Percentiles rank a stretch among this genome's conserved stretches.
Evolutionary conservation across 306 rosid species (phyloP).

Genomic region (Acacia crassicarpa): DNA sequence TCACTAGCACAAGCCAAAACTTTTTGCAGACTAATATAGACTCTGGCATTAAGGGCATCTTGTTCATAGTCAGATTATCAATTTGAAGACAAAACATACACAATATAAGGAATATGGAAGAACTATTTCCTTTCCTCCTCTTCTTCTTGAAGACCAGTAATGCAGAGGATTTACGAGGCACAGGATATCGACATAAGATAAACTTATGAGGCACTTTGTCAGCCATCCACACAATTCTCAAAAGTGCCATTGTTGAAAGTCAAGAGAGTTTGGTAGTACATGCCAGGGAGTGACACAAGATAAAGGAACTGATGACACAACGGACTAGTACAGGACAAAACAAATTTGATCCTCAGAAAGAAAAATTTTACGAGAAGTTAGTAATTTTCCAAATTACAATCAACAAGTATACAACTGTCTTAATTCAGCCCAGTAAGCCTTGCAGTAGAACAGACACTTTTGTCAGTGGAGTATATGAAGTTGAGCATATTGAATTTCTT

Average conservation of each 20-base stretch:
- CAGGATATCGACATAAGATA: neutral
- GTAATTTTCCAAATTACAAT: neutral
- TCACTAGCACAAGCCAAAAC: neutral
- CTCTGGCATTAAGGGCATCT: neutral
- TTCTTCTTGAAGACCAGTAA: neutral
- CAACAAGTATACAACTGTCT: no score
- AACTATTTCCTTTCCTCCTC: neutral
- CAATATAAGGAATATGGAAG: neutral
- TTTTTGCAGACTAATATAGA: neutral
- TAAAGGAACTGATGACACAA: conserved; percentile 3
- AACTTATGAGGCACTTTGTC: neutral
- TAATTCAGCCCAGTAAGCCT: no score
- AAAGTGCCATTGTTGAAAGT: no score
- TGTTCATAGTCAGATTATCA: neutral
- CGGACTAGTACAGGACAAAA: neutral
- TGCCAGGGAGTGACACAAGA: neutral
- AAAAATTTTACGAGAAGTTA: neutral
- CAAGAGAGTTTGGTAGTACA: no score
- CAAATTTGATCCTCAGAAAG: neutral
- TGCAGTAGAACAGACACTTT: neutral
- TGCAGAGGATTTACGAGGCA: neutral
- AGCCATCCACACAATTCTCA: no score
- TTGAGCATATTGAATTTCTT: neutral
- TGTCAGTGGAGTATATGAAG: neutral
- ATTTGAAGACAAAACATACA: neutral